Conservation (phyloP, 108 stramenopile species). For the Conticribra guillardii region DNA sequence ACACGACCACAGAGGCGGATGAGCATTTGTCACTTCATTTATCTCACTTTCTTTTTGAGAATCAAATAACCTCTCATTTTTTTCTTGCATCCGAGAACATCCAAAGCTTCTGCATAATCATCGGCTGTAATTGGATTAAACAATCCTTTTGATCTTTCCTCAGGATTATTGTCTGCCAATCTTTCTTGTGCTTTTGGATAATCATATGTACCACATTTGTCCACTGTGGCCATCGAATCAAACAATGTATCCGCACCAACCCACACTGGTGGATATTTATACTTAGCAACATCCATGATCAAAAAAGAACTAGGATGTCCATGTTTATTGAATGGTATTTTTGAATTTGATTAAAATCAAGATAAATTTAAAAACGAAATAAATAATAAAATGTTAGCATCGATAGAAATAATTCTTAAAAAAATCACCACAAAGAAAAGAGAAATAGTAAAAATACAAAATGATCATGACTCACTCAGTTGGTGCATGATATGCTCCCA, state of each 20-base stretch:
- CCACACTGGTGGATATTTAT: constrained; percentile 98
- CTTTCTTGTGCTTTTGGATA: constrained; percentile 44
- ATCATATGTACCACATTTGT: constrained; percentile 66
- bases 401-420: too few species aligned
- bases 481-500: constrained; percentile 81
- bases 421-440: too few species aligned
- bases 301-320: too few species aligned
- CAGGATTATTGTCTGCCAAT: constrained; percentile 7
- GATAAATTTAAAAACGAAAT: too few species aligned
- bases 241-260: constrained; percentile 70
- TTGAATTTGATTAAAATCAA: too few species aligned
- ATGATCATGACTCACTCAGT: too few species aligned
- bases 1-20: too few species aligned
- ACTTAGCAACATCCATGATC: constrained; percentile 96
- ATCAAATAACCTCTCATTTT: constrained; percentile 66
- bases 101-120: constrained; percentile 31
- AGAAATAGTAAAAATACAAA: too few species aligned
- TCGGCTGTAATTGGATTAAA: constrained; percentile 20
- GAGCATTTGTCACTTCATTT: too few species aligned
- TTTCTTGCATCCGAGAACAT: constrained; percentile 52
- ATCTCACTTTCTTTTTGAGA: constrained; percentile 27
- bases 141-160: too few species aligned
- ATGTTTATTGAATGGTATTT: too few species aligned
- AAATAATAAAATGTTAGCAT: too few species aligned
- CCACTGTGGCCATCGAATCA: constrained; percentile 68